These are phyloP conservation scores for Arabidopsis arenosa DNA, from an alignment of 345 rosid species.

Conservation along the genomic window DNA sequence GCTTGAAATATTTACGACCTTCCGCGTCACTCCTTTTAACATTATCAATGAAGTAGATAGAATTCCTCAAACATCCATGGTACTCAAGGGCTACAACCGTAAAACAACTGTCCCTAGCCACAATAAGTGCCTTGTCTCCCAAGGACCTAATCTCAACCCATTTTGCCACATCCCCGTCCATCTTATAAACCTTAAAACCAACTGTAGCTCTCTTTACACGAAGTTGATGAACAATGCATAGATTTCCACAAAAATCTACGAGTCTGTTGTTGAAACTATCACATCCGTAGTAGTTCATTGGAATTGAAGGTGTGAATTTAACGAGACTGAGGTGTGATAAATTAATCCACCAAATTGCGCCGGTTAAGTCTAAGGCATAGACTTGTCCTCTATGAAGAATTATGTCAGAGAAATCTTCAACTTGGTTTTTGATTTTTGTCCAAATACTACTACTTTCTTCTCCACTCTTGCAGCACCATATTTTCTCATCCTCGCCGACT, in stretches of 20 bases:
- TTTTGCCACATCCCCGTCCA: neutral
- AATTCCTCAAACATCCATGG: conserved; percentile 3
- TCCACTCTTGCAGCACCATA: neutral
- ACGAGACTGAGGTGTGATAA: neutral
- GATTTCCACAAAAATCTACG: conserved; percentile 12
- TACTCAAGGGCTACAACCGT: neutral
- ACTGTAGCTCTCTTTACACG: rapidly evolving
- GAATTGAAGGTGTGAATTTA: conserved; percentile 1
- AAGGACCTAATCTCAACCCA: neutral
- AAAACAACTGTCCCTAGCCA: conserved; percentile 8
- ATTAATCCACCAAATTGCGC: conserved; percentile 20
- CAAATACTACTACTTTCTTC: neutral
- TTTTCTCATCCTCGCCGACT: neutral
- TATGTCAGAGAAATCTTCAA: neutral
- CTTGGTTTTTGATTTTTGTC: neutral
- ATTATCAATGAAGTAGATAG: neutral
- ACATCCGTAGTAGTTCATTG: neutral
- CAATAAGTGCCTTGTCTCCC: conserved; percentile 18
- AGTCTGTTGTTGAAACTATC: conserved; percentile 9
- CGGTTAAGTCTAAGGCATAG: conserved; percentile 12
- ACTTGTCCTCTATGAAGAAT: neutral
- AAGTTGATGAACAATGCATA: conserved; percentile 3
- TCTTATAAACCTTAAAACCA: neutral
- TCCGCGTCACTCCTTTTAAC: neutral
- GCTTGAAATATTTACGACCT: too few relatives aligned